Base-by-base conservation (phyloP, 371 early-diverging fungal genomes). In the Zancudomyces culisetae region DNA sequence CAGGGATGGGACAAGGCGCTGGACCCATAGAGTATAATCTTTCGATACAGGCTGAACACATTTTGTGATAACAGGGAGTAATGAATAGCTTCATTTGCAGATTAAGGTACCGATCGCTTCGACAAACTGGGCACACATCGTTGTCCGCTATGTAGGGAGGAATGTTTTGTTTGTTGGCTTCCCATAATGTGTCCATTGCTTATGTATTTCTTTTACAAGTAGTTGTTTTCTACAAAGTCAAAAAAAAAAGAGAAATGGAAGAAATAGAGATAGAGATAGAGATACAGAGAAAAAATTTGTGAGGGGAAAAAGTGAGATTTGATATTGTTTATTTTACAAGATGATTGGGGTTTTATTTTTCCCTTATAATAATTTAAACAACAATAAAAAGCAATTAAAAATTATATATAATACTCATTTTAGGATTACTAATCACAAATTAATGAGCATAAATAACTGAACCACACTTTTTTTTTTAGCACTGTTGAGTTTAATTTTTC, bases 21-120 rank as follows among this genome's bases (percentile, higher is more conserved):
- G 90, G 84, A 1, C 93, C 93, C 22, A 75, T 72, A 23, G 77
- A 69, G 63, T 87, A 93, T 28, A 87, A 62, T 23, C 87, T 75
- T 58, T 84, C 80, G 50, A 93, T 84, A 63, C 94, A 96, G 19
- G 74, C 74, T 55, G 87, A 89, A 60, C 96, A 51, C 88, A 97
- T 85, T 68, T 87, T 93, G 72, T 99, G 98, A 62, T 90, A 95
- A 66, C 99, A 99, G 19, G 95, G 92, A 43, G 89, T 85, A 20
- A 95, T 93, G 30, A 90, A 78, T 22, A 99, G 74, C 60, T 82
- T 83, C 70, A 98, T 79, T 56, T 77, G 77, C 15, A 90, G 91
- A 57, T 91, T 93, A 42, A 98, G 74, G 69, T 92, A 97, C 47
- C 90, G 78, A 61, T 90, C 87, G 55, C 85, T 85, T 59, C 85